Base-by-base conservation (phyloP, 495 filamentous ascomycete species). In the Tetracladium marchalianum region DNA sequence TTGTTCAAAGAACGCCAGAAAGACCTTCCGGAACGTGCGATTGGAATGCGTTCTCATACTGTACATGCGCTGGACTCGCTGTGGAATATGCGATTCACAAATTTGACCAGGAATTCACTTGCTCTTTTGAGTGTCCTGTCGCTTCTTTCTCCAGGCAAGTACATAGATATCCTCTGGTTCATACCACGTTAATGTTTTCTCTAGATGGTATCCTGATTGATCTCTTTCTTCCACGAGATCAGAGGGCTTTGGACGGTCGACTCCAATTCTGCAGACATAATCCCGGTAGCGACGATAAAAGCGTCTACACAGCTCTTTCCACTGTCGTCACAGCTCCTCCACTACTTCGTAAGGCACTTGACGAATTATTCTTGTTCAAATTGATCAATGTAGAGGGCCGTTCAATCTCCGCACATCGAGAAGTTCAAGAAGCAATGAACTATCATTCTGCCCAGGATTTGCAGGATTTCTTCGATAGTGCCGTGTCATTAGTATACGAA, bases 401-500 rank as follows among this genome's bases (percentile, higher is more conserved):
- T 18, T 38, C 39, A 17, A 18, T 52, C 3, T 43, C 32, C 13
- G 44, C 44, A 11, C 44, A 52, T 43, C 39, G 50, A 39, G 44
- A 43, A 5, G 44, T 52, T 12, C 50, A 52, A 39, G 48, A 51
- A 19, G 48, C 48, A 1, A 51, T 46, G 42, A 51, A 51, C 17
- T 51, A 43, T 32, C 44, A 43, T 17, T 37, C 32, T 33, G 27
- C 37, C 18, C 15, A 39, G 13, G 50, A 52, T 13, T 22, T 52
- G 12, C 50, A 52, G 33, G 39, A 47, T 12, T 43, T 43, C 31
- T 52, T 52, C 15, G 35, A 47, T 35, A 47, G 31, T 16, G 44
- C 48, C n/a, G 35, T 13, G 13, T 24, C 41, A 17, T 16, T 51
- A 13, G 48, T 51, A 11, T 51, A 45, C 31, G 48, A 51, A 51